Evolutionary conservation across 2,329 filamentous ascomycete species (phyloP).

Genomic region (Chrysosporium keratinophilum): DNA sequence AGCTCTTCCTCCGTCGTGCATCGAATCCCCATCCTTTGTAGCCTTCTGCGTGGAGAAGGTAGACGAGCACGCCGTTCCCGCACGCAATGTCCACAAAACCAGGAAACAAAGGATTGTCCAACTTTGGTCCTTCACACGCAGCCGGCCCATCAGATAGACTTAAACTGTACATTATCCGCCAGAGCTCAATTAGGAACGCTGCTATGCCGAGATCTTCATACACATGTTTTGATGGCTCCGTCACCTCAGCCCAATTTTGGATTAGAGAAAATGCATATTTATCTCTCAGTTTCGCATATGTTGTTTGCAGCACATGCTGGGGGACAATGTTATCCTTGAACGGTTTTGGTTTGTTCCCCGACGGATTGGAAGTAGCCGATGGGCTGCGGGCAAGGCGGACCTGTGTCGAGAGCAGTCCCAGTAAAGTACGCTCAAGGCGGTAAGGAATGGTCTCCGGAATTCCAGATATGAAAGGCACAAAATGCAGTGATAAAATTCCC

Average conservation of each 20-base stretch:
- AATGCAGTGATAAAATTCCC: constrained; percentile 43
- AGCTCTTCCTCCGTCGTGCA: constrained; percentile 73
- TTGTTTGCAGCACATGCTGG: constrained; percentile 67
- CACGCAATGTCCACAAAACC: constrained; percentile 95
- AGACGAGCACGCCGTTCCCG: constrained; percentile 82
- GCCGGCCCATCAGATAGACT: background rate
- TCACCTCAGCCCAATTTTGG: constrained; percentile 71
- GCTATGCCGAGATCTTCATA: constrained; percentile 91
- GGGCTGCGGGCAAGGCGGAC: constrained; percentile 27
- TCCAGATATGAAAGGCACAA: constrained; percentile 36
- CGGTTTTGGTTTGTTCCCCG: constrained; percentile 59
- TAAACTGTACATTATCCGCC: constrained; percentile 66
- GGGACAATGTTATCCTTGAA: constrained; percentile 76
- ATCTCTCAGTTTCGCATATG: constrained; percentile 67
- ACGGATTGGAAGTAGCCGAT: constrained; percentile 16
- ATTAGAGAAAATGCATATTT: constrained; percentile 65
- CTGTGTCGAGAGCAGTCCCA: constrained; percentile 30
- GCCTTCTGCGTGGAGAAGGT: constrained; percentile 70
- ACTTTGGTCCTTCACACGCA: constrained; percentile 19
- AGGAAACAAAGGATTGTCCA: constrained; percentile 46
- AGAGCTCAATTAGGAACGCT: constrained; percentile 84
- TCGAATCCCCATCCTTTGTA: constrained; percentile 87
- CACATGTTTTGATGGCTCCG: constrained; percentile 81
- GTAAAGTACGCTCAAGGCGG: constrained; percentile 32
- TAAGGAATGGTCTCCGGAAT: constrained; percentile 27